Percentiles rank a stretch among this genome's conserved stretches.
Conservation (phyloP, 2,329 filamentous ascomycete species). For the Talaromyces sp. region DNA sequence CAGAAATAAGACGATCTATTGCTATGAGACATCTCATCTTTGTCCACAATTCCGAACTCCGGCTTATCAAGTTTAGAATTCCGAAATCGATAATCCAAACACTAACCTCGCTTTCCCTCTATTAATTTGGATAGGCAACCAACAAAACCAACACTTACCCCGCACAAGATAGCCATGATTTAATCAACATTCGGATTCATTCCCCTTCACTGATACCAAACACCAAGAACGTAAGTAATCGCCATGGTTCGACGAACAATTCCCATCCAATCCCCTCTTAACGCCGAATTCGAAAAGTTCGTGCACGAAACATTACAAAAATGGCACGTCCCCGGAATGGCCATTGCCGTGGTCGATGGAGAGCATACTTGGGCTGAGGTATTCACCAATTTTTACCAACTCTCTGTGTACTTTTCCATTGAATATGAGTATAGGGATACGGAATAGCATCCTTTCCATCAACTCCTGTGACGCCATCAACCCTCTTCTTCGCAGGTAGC, state of each 20-base stretch:
- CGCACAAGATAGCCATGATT: too few species aligned
- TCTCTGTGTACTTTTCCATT: too few species aligned
- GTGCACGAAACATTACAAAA: slow-evolving; percentile 4
- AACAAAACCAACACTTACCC: too few species aligned
- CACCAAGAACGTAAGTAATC: neutral
- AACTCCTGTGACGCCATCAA: slow-evolving; percentile 41
- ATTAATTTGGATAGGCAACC: too few species aligned
- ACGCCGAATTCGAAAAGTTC: slow-evolving; percentile 9
- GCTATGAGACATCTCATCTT: too few species aligned
- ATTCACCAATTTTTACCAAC: neutral
- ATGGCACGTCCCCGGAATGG: slow-evolving; percentile 15
- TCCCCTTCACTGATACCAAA: neutral
- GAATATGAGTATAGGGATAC: slow-evolving; percentile 11
- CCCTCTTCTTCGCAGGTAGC: slow-evolving; percentile 53
- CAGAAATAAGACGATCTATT: too few species aligned
- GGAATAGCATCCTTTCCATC: slow-evolving; percentile 24
- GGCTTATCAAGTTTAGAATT: too few species aligned
- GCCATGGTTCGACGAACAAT: neutral
- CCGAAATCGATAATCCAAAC: too few species aligned
- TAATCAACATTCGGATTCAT: too few species aligned
- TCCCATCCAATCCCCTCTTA: neutral
- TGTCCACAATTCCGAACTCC: too few species aligned
- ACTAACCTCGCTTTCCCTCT: too few species aligned
- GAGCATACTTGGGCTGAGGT: slow-evolving; percentile 15
- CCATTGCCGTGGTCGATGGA: slow-evolving; percentile 12